Evolutionary conservation across 1,139 yeast species (phyloP).

Genomic region (Arxiozyma telluris): DNA sequence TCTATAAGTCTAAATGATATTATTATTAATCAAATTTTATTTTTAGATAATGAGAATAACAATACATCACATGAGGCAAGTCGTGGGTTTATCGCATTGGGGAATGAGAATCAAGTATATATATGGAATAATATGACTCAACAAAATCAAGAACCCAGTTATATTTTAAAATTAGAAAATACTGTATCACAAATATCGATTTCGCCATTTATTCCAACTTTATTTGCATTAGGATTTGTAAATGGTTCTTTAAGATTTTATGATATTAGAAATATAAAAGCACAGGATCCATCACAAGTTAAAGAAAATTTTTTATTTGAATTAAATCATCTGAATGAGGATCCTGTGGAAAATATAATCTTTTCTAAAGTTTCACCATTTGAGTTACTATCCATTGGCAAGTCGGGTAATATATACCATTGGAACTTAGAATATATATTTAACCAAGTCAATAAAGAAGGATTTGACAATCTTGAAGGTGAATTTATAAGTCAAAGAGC

Average conservation of each 20-base stretch:
- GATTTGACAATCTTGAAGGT: constrained; percentile 12
- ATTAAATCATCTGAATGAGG: constrained; percentile 20
- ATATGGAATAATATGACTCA: neutral
- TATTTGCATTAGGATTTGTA: constrained; percentile 25
- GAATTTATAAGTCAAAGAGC: constrained; percentile 12
- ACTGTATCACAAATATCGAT: constrained; percentile 19
- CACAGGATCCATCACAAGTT: constrained; percentile 10
- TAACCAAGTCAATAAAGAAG: constrained; percentile 11
- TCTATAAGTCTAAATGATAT: neutral
- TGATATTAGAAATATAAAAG: constrained; percentile 24
- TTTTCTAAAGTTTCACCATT: constrained; percentile 21
- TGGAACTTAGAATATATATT: constrained; percentile 25
- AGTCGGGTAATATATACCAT: constrained; percentile 28
- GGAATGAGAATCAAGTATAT: constrained; percentile 17
- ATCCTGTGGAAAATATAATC: constrained; percentile 20
- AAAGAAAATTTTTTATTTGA: constrained; percentile 13
- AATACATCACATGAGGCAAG: neutral
- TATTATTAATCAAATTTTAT: constrained; percentile 16
- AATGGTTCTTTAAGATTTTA: constrained; percentile 26
- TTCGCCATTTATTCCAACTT: constrained; percentile 20
- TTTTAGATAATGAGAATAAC: constrained; percentile 15
- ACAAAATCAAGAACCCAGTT: constrained; percentile 9
- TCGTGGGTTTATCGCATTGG: constrained; percentile 15
- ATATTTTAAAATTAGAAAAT: constrained; percentile 11
- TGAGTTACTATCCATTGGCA: constrained; percentile 24